phyloP scores from a whole-genome alignment of 2,329 filamentous ascomycete genomes.

The Sarocladium kiliense region DNA sequence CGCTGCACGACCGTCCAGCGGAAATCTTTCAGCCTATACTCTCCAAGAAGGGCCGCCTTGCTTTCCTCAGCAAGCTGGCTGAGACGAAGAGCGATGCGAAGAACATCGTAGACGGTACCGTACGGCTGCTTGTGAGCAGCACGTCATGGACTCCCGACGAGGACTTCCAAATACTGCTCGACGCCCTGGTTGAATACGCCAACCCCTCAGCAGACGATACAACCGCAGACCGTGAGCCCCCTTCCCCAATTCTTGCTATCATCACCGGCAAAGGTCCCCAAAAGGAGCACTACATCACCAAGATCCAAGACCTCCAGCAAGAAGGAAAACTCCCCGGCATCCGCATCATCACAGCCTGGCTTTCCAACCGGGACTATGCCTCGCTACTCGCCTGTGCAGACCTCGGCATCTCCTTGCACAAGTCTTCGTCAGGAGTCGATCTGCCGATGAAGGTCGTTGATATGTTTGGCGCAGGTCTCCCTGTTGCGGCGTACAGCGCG shows the following conservation, averaged over 20 bases:
- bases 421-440: slow-evolving; percentile 89
- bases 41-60: slow-evolving; percentile 37
- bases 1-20: slow-evolving; percentile 83
- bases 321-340: slow-evolving; percentile 63
- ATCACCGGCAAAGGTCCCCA: slow-evolving; percentile 94
- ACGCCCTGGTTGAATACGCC: slow-evolving; percentile 74
- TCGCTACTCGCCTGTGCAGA: slow-evolving; percentile 78
- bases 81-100: slow-evolving; percentile 57
- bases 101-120: slow-evolving; percentile 51
- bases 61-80: slow-evolving; percentile 60
- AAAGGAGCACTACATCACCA: slow-evolving; percentile 66
- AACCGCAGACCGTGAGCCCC: slow-evolving; percentile 31
- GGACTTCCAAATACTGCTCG: slow-evolving; percentile 83
- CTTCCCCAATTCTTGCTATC: slow-evolving; percentile 72
- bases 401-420: slow-evolving; percentile 86
- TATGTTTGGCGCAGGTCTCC: slow-evolving; percentile 94
- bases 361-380: slow-evolving; percentile 81
- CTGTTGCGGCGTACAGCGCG: slow-evolving; percentile 77
- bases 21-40: slow-evolving; percentile 70
- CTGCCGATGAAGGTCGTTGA: slow-evolving; percentile 99
- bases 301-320: slow-evolving; percentile 56
- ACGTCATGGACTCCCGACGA: slow-evolving; percentile 98
- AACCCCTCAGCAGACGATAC: slow-evolving; percentile 24
- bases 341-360: slow-evolving; percentile 75
- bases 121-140: slow-evolving; percentile 77